Evolutionary conservation across 1,284 basidiomycete genomes (phyloP).

Genomic region (Leccinum subrobustum): DNA sequence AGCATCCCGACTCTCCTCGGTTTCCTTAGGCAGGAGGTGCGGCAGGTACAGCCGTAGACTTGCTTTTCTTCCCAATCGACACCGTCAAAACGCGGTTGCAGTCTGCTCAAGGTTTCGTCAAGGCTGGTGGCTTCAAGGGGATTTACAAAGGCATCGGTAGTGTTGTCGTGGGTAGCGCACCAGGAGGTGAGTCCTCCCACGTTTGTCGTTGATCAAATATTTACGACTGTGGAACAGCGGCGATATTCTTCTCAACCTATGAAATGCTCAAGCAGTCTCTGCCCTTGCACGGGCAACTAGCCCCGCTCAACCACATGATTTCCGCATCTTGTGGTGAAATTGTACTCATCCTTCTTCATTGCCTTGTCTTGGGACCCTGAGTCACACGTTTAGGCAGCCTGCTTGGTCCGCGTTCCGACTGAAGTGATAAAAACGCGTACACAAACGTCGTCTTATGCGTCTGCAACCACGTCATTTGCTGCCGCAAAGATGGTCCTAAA

Average conservation of each 20-base stretch:
- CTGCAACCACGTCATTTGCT: constrained; percentile 46
- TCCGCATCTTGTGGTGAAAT: constrained; percentile 84
- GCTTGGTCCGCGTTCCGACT: constrained; percentile 90
- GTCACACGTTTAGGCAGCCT: constrained; percentile 65
- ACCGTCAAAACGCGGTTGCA: constrained; percentile 96
- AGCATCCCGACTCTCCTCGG: constrained; percentile 13
- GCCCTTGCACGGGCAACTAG: constrained; percentile 56
- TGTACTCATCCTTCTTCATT: constrained; percentile 44
- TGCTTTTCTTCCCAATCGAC: constrained; percentile 96
- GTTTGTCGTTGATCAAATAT: background rate
- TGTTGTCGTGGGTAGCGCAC: constrained; percentile 93
- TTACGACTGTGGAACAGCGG: constrained; percentile 54
- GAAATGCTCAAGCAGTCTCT: constrained; percentile 81
- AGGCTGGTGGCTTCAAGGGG: constrained; percentile 87
- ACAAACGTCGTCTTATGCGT: constrained; percentile 73
- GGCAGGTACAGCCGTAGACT: constrained; percentile 89
- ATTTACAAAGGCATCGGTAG: constrained; percentile 96
- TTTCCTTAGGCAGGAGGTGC: constrained; percentile 73
- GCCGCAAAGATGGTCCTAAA: constrained; percentile 50
- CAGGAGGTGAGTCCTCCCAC: constrained; percentile 69
- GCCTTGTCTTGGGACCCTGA: constrained; percentile 14
- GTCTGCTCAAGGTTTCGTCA: constrained; percentile 82
- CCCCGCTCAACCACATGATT: constrained; percentile 77
- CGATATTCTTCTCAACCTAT: constrained; percentile 94
- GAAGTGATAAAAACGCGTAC: constrained; percentile 90